Evolutionary conservation across 2,329 filamentous ascomycete species (phyloP), one percentile per base, ranked within the genome.

Genomic region (Diaporthe ilicicola): DNA sequence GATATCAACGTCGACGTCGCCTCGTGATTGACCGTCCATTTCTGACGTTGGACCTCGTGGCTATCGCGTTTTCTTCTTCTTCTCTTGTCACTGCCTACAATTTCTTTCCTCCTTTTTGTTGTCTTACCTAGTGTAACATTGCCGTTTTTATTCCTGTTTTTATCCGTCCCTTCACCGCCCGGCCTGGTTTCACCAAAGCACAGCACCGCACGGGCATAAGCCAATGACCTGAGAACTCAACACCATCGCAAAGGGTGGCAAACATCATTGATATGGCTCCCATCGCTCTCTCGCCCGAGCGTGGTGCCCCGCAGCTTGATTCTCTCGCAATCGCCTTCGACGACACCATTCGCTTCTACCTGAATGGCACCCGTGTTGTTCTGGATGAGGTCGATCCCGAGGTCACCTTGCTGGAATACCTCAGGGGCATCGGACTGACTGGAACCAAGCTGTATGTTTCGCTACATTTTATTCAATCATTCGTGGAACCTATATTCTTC

Each of bases 341-440:
- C 77, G 94, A 98, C 80, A 95, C 93, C 1, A 86, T 98, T 71
- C 89, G 92, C 22, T 98, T 98, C 85, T 98, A 94, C 80, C 89
- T 99, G 65, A 99, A 99, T 80, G 96, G 96, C 73, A 97, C 95
- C 2, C 93, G 91, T 74, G 93, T 98, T 19, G 89, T 92, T 1
- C 84, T 99, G 19, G 95, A 98, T 75, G 89, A 93, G 15, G 90
- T 96, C 66, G 95, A 98, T 78, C 96, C 96, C 0, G 95, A 98
- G 79, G 87, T 95, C 59, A 99, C 96, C 0, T 86, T 99, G 39
- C 85, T 99, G 8, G 95, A 98, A 80, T 99, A 98, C 77, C 87
- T 99, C 48, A 89, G 96, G 73, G 95, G 95, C 24, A 93, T 98
- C 78, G 96, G 96, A 0, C 85, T 98, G 76, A 98, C 95, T 5